Conservation (phyloP, 2,329 filamentous ascomycete genomes). For the Cercospora sp. region DNA sequence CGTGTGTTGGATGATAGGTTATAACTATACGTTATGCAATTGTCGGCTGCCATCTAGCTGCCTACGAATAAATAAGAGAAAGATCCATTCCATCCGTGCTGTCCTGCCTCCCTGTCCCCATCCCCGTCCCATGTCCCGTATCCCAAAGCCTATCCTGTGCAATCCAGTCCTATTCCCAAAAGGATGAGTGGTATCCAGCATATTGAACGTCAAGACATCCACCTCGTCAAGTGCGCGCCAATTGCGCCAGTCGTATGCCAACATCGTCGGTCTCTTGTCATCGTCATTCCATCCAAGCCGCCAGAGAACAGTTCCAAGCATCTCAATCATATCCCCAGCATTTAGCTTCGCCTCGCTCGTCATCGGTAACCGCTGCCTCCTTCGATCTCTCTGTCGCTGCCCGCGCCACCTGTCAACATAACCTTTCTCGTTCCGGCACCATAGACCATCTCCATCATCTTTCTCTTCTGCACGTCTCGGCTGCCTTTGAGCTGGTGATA, state of each 20-base stretch:
- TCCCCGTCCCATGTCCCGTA: not conserved
- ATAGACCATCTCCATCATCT: conserved; percentile 40
- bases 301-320: not conserved
- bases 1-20: not conserved
- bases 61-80: not conserved
- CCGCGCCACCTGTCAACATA: conserved; percentile 18
- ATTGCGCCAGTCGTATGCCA: not conserved
- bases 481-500: conserved; percentile 75
- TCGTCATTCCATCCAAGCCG: not conserved
- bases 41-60: not conserved
- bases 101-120: not conserved
- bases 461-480: conserved; percentile 64
- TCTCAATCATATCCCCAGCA: not conserved
- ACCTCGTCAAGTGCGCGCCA: not conserved
- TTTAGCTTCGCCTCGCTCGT: not conserved
- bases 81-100: not conserved
- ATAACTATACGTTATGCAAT: not conserved
- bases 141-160: not conserved
- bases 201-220: not conserved
- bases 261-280: not conserved
- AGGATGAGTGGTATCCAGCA: not conserved
- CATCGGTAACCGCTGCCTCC: conserved; percentile 19
- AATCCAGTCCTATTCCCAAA: not conserved
- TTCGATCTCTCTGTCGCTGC: conserved; percentile 20
- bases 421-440: conserved; percentile 32